phyloP scores from a whole-genome alignment of 2,329 filamentous ascomycete genomes.

The Arthrobotrys megalospora region DNA sequence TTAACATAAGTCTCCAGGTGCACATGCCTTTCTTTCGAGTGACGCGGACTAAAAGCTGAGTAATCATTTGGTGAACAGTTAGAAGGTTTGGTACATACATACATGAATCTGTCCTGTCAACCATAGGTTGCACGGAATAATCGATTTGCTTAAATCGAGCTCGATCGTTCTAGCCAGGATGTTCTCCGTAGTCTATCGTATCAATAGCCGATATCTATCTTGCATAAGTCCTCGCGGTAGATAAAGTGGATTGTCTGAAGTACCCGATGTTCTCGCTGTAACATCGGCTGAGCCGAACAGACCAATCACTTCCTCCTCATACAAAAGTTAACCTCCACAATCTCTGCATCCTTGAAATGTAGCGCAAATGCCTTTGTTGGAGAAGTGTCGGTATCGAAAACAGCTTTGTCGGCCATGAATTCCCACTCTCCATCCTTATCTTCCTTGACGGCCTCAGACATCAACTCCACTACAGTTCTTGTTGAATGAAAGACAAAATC shows the following conservation, averaged over 20 bases:
- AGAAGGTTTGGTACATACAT: background rate
- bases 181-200: background rate
- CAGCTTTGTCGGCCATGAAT: slow-evolving; percentile 36
- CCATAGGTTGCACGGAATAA: background rate
- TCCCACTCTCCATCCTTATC: slow-evolving; percentile 49
- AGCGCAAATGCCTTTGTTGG: slow-evolving; percentile 54
- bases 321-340: slow-evolving; percentile 55
- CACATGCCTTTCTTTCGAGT: background rate
- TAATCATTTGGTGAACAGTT: slow-evolving; percentile 1
- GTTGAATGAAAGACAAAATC: slow-evolving; percentile 58
- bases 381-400: slow-evolving; percentile 46
- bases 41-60: background rate
- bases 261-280: background rate
- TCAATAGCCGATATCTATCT: background rate
- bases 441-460: slow-evolving; percentile 34
- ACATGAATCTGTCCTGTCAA: background rate
- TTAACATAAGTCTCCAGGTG: slow-evolving; percentile 2
- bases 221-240: background rate
- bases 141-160: too few species aligned
- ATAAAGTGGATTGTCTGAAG: background rate
- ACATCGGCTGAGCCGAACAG: slow-evolving; percentile 1
- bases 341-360: slow-evolving; percentile 56
- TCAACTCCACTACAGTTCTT: slow-evolving; percentile 50
- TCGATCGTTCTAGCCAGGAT: too few species aligned
- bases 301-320: slow-evolving; percentile 48